Base-by-base conservation (phyloP, 176 grass and related monocot species). In the Olyra latifolia region DNA sequence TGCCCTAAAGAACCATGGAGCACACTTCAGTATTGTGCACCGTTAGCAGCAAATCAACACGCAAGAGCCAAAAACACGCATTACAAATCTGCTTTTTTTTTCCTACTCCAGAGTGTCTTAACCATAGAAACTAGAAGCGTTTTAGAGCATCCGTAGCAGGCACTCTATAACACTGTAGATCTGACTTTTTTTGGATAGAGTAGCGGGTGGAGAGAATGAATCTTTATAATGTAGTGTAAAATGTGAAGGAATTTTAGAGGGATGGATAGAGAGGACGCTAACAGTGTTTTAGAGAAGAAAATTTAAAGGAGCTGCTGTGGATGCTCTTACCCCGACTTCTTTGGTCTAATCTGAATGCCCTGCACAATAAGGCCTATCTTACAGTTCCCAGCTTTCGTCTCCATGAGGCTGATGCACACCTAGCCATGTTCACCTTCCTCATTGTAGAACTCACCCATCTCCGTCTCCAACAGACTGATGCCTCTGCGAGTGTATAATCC, bases 261-360 rank as follows among this genome's bases (percentile, higher is more conserved):
- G n/a, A n/a, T n/a, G n/a, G n/a, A n/a, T n/a, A n/a, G n/a, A n/a
- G n/a, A n/a, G n/a, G n/a, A n/a, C n/a, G n/a, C n/a, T n/a, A n/a
- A n/a, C n/a, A n/a, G n/a, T n/a, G n/a, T n/a, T n/a, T n/a, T n/a
- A n/a, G n/a, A n/a, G n/a, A n/a, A n/a, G n/a, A n/a, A n/a, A n/a
- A n/a, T n/a, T n/a, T n/a, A n/a, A n/a, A n/a, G n/a, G n/a, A n/a
- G n/a, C n/a, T n/a, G n/a, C n/a, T n/a, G n/a, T n/a, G n/a, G n/a
- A n/a, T n/a, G n/a, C n/a, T n/a, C n/a, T n/a, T n/a, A n/a, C n/a
- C n/a, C n/a, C n/a, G 41, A 66, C 5, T 54, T 22, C 64, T 92
- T 90, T 50, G 70, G 75, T 42, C 87, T 90, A 25, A 96, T 86
- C 63, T 96, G 85, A 53, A 96, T 96, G 23, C 93, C 87, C 28